A percentile compares a stretch with the other conserved stretches of the same genome.
Conservation (phyloP, 768 basidiomycete genomes). For the Termitomyces sp. region DNA sequence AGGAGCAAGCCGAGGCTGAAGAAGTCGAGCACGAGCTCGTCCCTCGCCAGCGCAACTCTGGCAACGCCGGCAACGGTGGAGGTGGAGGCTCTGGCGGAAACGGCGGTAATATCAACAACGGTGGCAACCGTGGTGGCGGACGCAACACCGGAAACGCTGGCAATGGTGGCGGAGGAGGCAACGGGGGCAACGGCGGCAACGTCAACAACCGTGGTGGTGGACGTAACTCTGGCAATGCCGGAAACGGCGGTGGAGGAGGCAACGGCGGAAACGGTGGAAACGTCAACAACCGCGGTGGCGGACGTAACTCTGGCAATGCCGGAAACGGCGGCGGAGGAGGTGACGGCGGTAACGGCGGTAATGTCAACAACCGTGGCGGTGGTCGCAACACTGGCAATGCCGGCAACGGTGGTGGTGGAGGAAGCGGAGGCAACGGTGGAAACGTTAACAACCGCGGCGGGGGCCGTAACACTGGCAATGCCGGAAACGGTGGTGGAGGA, state of each 20-base stretch:
- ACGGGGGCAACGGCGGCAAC: constrained; percentile 1
- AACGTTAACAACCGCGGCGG: background rate
- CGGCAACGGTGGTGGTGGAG: background rate
- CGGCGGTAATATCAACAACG: background rate
- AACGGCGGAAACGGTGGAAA: background rate
- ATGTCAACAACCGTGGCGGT: background rate
- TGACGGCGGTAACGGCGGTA: background rate
- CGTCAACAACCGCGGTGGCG: background rate
- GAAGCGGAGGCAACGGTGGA: background rate
- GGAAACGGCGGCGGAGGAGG: constrained; percentile 4
- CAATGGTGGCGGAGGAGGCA: constrained; percentile 1
- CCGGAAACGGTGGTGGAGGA: constrained; percentile 1
- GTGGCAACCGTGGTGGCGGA: background rate
- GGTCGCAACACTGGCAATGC: background rate
- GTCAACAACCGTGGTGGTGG: background rate
- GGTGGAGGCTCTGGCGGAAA: constrained; percentile 1
- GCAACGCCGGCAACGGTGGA: constrained; percentile 1
- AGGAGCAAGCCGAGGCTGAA: background rate
- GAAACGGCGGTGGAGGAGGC: constrained; percentile 1
- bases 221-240: background rate
- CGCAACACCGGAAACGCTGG: constrained; percentile 1
- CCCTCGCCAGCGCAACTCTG: background rate
- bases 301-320: constrained; percentile 1
- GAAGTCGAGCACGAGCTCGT: background rate
- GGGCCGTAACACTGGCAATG: constrained; percentile 1